Evolutionary conservation across 257 asterid species (phyloP), one percentile per base, ranked within the genome.

Genomic region (Ilex aquifolium): DNA sequence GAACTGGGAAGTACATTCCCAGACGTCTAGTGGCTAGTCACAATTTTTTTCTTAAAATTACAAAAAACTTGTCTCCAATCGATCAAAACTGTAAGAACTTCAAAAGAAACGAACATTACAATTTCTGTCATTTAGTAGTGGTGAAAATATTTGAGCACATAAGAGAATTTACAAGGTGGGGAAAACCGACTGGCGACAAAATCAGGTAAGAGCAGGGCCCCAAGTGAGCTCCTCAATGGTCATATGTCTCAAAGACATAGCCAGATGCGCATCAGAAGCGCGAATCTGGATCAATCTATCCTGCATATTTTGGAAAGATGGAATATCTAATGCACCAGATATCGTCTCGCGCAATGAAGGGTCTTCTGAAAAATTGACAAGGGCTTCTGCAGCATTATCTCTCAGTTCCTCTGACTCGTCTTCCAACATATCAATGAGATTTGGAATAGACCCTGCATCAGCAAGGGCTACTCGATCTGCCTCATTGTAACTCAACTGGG

Each of bases 331-430:
- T 12, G 76, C 66, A 39, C 74, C 48, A 0, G 78, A 72, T 56
- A 78, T 56, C 49, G 76, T 66, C 48, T 80, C 85, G 16, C 78
- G 71, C 31, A 69, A 72, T 32, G 55, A 72, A 0, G 87, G 80
- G 69, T 82, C 89, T 63, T 62, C 62, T 36, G 83, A 78, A 66
- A 82, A 76, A 64, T 77, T 76, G 14, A 79, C 71, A 5, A 80
- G 87, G 36, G 95, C 82, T 69, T 83, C 86, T 0, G 85, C 82
- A 44, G 75, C 88, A 76, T 77, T 78, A 21, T 79, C 85, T 65
- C 76, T 77, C 73, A 73, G 46, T 75, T 76, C 88, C 39, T 72
- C 75, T 0, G 76, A 75, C 71, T 79, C 85, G 9, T 69, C 75
- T 46, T 70, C 75, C 56, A 81, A 62, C 79, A 77, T 54, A 56